These are phyloP conservation scores for Lentinula sp. DNA, from an alignment of 768 basidiomycete genomes.

Conservation along the genomic window DNA sequence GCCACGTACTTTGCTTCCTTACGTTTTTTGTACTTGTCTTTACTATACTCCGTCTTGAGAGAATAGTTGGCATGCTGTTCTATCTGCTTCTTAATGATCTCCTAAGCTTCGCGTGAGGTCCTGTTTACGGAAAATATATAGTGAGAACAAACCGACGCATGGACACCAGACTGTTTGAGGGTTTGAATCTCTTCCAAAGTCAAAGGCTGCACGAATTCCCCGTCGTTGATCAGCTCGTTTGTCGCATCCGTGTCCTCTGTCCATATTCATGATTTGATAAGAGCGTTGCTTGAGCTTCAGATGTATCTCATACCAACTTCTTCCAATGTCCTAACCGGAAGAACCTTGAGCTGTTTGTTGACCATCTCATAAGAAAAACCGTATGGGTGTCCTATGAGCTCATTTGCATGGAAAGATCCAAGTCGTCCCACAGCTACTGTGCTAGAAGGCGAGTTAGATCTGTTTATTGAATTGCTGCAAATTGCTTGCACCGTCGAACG, in stretches of 20 bases:
- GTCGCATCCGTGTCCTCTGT: conserved; percentile 95
- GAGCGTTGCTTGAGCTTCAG: not conserved
- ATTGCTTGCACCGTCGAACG: conserved; percentile 8
- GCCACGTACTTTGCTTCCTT: conserved; percentile 88
- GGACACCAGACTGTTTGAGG: conserved; percentile 75
- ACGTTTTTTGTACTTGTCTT: conserved; percentile 95
- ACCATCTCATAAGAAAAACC: conserved; percentile 86
- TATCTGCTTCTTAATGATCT: conserved; percentile 93
- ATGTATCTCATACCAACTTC: conserved; percentile 64
- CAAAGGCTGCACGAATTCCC: conserved; percentile 76
- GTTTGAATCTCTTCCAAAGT: conserved; percentile 79
- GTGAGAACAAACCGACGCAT: conserved; percentile 55
- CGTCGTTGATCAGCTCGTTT: conserved; percentile 92
- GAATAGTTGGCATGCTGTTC: conserved; percentile 88
- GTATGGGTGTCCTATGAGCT: conserved; percentile 78
- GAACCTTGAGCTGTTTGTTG: conserved; percentile 58
- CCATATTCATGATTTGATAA: conserved; percentile 6
- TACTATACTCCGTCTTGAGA: conserved; percentile 96
- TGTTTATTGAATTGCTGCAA: not conserved
- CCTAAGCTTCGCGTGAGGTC: conserved; percentile 38
- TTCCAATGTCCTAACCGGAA: conserved; percentile 59
- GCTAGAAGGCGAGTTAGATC: conserved; percentile 28
- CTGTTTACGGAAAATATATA: not conserved
- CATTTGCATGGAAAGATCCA: conserved; percentile 73
- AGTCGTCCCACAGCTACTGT: conserved; percentile 75